A percentile compares a stretch with the other conserved stretches of the same genome.
Conservation (phyloP, 2,329 filamentous ascomycete genomes). For the Trichophyton equinum region DNA sequence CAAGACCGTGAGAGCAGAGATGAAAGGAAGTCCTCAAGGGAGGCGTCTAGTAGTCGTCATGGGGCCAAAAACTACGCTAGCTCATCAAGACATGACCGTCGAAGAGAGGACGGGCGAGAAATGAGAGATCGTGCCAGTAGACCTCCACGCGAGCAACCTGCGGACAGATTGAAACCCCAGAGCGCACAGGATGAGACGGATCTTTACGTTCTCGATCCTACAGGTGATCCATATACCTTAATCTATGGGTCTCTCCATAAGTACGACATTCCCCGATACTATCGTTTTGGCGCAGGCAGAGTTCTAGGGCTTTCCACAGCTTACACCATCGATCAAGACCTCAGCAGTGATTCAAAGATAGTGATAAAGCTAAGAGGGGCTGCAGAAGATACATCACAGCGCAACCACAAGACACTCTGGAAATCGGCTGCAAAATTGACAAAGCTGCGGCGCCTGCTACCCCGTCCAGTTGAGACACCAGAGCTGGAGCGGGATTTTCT, state of each 20-base stretch:
- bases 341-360: slow-evolving; percentile 30
- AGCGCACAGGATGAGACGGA: background rate
- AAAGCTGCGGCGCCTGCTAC: slow-evolving; percentile 19
- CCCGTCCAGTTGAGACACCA: slow-evolving; percentile 9
- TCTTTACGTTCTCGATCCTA: slow-evolving; percentile 54
- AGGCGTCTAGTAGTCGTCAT: background rate
- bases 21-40: background rate
- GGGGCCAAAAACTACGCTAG: background rate
- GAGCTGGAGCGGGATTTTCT: slow-evolving; percentile 24
- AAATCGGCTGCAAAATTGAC: slow-evolving; percentile 12
- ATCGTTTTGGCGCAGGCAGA: slow-evolving; percentile 53
- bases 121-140: background rate
- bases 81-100: background rate
- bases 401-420: slow-evolving; percentile 33
- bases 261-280: slow-evolving; percentile 59
- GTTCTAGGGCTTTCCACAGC: slow-evolving; percentile 53
- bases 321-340: slow-evolving; percentile 55
- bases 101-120: background rate
- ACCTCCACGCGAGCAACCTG: background rate
- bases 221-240: slow-evolving; percentile 63
- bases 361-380: slow-evolving; percentile 24
- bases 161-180: background rate
- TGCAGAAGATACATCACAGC: slow-evolving; percentile 34
- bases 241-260: slow-evolving; percentile 62
- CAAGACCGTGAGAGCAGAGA: background rate